Conservation (phyloP, 129 eudicot species). For the Rutidosis leptorrhynchoides region DNA sequence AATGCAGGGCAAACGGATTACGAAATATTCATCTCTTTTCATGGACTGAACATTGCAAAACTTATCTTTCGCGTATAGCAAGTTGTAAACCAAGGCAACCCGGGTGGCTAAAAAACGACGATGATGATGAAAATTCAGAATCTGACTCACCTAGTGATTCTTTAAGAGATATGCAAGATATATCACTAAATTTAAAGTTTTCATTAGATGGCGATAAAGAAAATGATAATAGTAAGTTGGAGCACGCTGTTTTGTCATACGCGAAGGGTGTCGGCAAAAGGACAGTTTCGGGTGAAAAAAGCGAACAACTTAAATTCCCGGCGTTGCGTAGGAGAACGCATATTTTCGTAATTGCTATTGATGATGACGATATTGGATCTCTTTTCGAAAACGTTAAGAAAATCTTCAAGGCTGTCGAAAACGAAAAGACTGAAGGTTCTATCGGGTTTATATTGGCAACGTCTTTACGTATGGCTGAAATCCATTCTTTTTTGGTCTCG, state of each 20-base stretch:
- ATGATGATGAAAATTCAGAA: slow-evolving; percentile 75
- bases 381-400: slow-evolving; percentile 58
- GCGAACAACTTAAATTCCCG: slow-evolving; percentile 72
- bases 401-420: slow-evolving; percentile 72
- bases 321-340: slow-evolving; percentile 82
- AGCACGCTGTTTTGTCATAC: slow-evolving; percentile 56
- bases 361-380: slow-evolving; percentile 45
- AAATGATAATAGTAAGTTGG: slow-evolving; percentile 54
- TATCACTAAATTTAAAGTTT: slow-evolving; percentile 80
- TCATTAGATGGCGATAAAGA: slow-evolving; percentile 54
- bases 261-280: slow-evolving; percentile 56
- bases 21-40: slow-evolving; percentile 93
- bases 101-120: slow-evolving; percentile 73
- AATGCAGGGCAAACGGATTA: slow-evolving; percentile 83
- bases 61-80: slow-evolving; percentile 75
- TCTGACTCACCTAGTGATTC: slow-evolving; percentile 95
- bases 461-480: slow-evolving; percentile 67
- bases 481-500: slow-evolving; percentile 58
- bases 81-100: slow-evolving; percentile 89
- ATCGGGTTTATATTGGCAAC: slow-evolving; percentile 89
- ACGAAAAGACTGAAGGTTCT: slow-evolving; percentile 73
- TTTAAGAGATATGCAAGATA: slow-evolving; percentile 90
- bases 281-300: slow-evolving; percentile 46
- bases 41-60: slow-evolving; percentile 96
- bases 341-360: slow-evolving; percentile 81